Base-by-base conservation (phyloP, 2,329 filamentous ascomycete genomes). In the Fulvia fulva region DNA sequence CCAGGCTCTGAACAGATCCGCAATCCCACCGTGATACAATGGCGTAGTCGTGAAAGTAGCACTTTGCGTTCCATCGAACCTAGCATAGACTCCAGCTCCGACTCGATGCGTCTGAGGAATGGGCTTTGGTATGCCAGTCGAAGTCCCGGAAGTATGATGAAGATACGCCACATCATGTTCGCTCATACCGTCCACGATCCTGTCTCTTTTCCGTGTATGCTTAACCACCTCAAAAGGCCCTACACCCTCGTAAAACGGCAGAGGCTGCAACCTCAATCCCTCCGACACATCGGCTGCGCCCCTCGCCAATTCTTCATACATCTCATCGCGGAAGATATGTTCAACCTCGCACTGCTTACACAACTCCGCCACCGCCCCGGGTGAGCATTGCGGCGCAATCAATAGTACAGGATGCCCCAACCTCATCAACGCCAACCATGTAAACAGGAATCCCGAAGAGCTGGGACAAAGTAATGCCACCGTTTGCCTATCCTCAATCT, bases 21-120 rank as follows among this genome's bases (percentile, higher is more conserved):
- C 83, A 8, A 87, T 77, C 0, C 85, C 86, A 1, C 85, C 86
- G 63, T 87, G 84, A 62, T 87, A 88, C 0, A 88, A 74, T 0
- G 86, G 85, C 2, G 85, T 88, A 0, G 84, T 86, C 0, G 84
- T 85, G 63, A 87, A 87, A 0, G 83, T 86, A 0, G 83, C 80
- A 2, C 73, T 67, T 2, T 72, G 53, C 0, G 65, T 44, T 0
- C 71, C 68, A 0, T 66, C 62, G 8, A 86, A 77, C 2, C 70
- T 70, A 7, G 83, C 83, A 0, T 87, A 74, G 0, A 82, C 81
- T 1, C 80, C 80, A 3, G 84, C 77, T 2, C 80, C 82, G 11
- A 76, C 81, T 47, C 76, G 76, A 65, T 87, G 83, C 1, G 75
- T 78, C 58, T 87, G 84, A 0, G 79, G 77, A 0, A 88, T 86